Conservation (phyloP, 192 early-diverging fungal species). For the Podila verticillata region DNA sequence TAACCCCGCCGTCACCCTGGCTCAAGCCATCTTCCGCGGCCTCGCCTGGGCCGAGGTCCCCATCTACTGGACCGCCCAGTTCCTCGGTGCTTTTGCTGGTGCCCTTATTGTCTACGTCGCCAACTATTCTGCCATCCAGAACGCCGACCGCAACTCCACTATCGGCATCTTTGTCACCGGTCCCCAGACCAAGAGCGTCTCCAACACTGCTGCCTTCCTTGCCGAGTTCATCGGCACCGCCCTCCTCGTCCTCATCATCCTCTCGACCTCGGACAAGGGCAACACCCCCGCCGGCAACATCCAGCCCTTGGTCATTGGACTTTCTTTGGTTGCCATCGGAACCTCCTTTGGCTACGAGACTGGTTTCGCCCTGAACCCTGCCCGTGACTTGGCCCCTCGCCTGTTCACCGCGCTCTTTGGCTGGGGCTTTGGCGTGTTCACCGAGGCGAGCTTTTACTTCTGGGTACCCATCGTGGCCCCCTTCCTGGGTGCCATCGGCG, state of each 20-base stretch:
- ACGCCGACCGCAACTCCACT: conserved; percentile 44
- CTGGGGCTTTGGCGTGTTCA: conserved; percentile 74
- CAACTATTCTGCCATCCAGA: conserved; percentile 68
- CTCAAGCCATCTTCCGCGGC: conserved; percentile 70
- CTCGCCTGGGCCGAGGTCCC: conserved; percentile 77
- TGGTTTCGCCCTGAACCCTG: conserved; percentile 79
- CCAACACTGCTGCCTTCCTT: conserved; percentile 62
- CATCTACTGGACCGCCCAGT: conserved; percentile 70
- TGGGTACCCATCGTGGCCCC: conserved; percentile 79
- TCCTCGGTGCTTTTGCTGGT: conserved; percentile 75
- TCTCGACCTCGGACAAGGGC: conserved; percentile 67
- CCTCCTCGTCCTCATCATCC: conserved; percentile 65
- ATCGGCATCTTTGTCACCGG: conserved; percentile 49
- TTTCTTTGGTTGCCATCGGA: conserved; percentile 68
- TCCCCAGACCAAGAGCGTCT: conserved; percentile 49
- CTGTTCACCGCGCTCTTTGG: conserved; percentile 72
- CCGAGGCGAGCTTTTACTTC: conserved; percentile 70
- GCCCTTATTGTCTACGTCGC: conserved; percentile 74
- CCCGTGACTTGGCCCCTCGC: conserved; percentile 84
- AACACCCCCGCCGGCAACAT: conserved; percentile 64
- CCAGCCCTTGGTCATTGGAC: conserved; percentile 67
- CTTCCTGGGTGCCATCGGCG: conserved; percentile 63
- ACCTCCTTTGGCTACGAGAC: conserved; percentile 73
- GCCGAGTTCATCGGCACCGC: conserved; percentile 77
- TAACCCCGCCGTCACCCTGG: conserved; percentile 80